A percentile compares a stretch with the other conserved stretches of the same genome.
Conservation (phyloP, 345 rosid genomes). For the Corchorus olitorius region DNA sequence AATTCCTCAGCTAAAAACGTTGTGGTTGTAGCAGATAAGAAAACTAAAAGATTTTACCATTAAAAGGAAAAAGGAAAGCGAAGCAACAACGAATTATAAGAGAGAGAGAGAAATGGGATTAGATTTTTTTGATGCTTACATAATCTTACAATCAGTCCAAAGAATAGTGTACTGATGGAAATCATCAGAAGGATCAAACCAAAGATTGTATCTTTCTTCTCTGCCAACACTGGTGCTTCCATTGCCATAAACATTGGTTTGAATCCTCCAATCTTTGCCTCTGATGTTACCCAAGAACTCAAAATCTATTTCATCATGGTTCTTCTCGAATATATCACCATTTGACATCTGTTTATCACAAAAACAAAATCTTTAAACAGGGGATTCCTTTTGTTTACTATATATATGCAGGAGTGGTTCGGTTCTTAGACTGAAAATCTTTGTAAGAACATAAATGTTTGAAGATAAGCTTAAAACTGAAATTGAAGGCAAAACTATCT, state of each 20-base stretch:
- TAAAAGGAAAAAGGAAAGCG: background rate
- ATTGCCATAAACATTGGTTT: conserved; percentile 92
- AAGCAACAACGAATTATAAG: background rate
- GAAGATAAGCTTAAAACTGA: background rate
- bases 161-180: conserved; percentile 88
- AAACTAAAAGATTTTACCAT: background rate
- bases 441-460: background rate
- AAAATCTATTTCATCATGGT: conserved; percentile 97
- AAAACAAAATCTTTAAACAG: background rate
- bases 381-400: background rate
- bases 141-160: conserved; percentile 90
- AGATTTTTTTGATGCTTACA: conserved; percentile 48
- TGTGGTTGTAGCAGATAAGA: background rate
- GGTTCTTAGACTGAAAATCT: background rate
- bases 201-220: conserved; percentile 94
- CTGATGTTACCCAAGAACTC: conserved; percentile 97
- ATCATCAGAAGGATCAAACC: conserved; percentile 98
- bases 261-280: conserved; percentile 99
- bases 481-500: background rate
- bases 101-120: background rate
- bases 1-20: background rate
- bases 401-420: background rate
- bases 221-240: conserved; percentile 90
- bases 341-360: conserved; percentile 77
- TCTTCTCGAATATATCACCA: conserved; percentile 90